A percentile compares a stretch with the other conserved stretches of the same genome.
Evolutionary conservation across 202 grass and related monocot species (phyloP).

Genomic region (Alloteropsis angusta): DNA sequence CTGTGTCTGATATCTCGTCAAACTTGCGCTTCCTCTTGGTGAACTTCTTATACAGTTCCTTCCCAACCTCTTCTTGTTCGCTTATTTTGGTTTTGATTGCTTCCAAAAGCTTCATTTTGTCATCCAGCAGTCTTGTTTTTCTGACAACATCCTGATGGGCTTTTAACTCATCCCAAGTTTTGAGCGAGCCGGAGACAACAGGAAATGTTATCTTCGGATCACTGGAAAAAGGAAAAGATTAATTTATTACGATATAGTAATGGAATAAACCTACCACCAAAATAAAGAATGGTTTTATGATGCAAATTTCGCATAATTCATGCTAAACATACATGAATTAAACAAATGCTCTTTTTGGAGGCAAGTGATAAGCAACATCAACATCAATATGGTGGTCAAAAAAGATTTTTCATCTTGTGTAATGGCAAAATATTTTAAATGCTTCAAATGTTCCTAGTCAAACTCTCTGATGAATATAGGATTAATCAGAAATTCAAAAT

Average conservation of each 20-base stretch:
- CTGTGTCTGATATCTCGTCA: not conserved
- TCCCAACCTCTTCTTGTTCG: not conserved
- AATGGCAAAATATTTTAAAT: not conserved
- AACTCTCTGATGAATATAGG: not conserved
- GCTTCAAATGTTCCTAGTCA: not conserved
- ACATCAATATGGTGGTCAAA: not conserved
- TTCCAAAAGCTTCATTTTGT: not conserved
- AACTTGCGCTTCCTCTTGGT: conserved; percentile 29
- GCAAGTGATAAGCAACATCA: not conserved
- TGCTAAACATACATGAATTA: not conserved
- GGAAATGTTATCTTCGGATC: conserved; percentile 28
- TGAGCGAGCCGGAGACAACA: not conserved
- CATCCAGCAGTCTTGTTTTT: not conserved
- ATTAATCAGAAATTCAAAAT: not conserved
- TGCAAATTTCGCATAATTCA: not conserved
- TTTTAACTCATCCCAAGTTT: not conserved
- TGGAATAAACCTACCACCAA: not conserved
- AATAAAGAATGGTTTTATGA: not conserved
- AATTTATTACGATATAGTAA: not conserved
- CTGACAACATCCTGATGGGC: not conserved
- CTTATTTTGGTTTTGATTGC: not conserved
- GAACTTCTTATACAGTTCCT: not conserved
- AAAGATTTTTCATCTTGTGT: not conserved
- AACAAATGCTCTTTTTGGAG: not conserved
- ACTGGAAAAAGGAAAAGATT: conserved; percentile 4